These are phyloP conservation scores for Creolimax fragrantissima DNA, from an alignment of 78 protist genomes.

Conservation along the genomic window DNA sequence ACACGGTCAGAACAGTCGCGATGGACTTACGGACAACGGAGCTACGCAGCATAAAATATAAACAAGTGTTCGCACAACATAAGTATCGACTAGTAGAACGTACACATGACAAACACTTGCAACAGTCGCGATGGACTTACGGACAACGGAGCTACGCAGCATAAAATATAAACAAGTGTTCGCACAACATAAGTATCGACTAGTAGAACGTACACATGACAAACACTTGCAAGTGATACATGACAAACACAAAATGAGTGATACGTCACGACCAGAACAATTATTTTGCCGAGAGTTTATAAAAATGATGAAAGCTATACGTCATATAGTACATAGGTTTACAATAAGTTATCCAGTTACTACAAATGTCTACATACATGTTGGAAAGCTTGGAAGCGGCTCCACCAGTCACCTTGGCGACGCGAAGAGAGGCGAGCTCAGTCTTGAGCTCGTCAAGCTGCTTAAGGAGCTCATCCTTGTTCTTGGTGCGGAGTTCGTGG, in stretches of 20 bases:
- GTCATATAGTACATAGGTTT: neutral
- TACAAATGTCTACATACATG: constrained; percentile 55
- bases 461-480: constrained; percentile 44
- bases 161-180: neutral
- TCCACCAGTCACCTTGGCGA: constrained; percentile 65
- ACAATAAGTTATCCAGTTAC: too few species aligned
- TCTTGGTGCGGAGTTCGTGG: constrained; percentile 47
- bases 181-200: neutral
- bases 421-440: constrained; percentile 64
- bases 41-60: constrained; percentile 2
- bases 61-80: neutral
- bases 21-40: constrained; percentile 56
- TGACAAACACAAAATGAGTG: neutral
- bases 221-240: neutral
- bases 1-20: constrained; percentile 70
- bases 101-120: too few species aligned
- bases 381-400: constrained; percentile 57
- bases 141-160: constrained; percentile 36
- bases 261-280: neutral
- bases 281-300: neutral
- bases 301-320: neutral
- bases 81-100: neutral
- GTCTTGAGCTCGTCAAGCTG: constrained; percentile 64
- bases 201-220: neutral
- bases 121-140: constrained; percentile 66